phyloP scores from a whole-genome alignment of 1,284 basidiomycete genomes.

The Testicularia cyperi region DNA sequence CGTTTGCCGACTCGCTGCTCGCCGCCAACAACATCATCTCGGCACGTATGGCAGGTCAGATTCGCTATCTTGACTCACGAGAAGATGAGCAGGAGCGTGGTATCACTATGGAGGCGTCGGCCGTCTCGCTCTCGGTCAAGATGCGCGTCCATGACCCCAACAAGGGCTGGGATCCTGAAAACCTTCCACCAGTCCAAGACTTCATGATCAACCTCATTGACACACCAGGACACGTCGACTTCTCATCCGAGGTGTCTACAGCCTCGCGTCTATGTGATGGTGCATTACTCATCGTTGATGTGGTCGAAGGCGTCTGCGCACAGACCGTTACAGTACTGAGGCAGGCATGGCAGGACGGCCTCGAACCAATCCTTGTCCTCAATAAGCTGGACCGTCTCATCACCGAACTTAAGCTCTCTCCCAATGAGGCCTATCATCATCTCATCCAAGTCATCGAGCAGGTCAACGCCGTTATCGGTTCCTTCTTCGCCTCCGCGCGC shows the following conservation, averaged over 20 bases:
- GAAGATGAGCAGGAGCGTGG: constrained; percentile 97
- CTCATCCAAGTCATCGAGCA: constrained; percentile 90
- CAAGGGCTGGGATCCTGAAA: constrained; percentile 43
- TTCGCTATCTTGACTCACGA: constrained; percentile 90
- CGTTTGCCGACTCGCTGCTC: constrained; percentile 90
- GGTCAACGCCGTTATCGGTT: constrained; percentile 96
- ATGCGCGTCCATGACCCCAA: constrained; percentile 40
- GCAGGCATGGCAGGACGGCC: constrained; percentile 88
- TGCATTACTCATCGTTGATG: constrained; percentile 93
- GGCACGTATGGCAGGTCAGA: constrained; percentile 87
- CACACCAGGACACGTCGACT: constrained; percentile 98
- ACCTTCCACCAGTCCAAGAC: constrained; percentile 61
- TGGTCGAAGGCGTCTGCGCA: constrained; percentile 96
- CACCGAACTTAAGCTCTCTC: constrained; percentile 87
- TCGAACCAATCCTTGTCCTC: constrained; percentile 89
- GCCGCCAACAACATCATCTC: constrained; percentile 99
- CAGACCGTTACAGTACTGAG: constrained; percentile 93
- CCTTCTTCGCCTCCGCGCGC: constrained; percentile 90
- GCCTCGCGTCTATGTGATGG: constrained; percentile 93
- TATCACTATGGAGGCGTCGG: constrained; percentile 98
- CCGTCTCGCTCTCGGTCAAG: constrained; percentile 64
- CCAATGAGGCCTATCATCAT: constrained; percentile 91
- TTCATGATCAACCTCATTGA: constrained; percentile 94
- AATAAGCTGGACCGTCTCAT: constrained; percentile 97
- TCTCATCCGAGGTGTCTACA: constrained; percentile 93